Base-by-base conservation (phyloP, 805 yeast species). In the Barnettozyma californica region DNA sequence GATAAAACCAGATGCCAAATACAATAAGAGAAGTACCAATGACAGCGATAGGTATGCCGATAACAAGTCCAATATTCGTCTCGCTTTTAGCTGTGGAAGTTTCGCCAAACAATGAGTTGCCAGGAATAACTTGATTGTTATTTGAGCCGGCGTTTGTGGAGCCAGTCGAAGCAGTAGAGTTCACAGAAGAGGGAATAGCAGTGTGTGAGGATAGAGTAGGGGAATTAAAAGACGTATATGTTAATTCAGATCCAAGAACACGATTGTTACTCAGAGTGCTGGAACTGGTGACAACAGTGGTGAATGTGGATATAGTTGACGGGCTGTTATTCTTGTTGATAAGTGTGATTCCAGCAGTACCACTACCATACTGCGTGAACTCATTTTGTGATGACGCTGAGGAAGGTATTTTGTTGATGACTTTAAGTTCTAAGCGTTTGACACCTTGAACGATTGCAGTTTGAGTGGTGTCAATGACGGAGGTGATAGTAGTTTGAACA, bases 21-120 rank as follows among this genome's bases (percentile, higher is more conserved):
- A 46, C 26, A 1, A 56, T 9, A 9, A 60, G 36, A 1, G 52
- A 43, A 3, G 44, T n/a, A 7, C 54, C 54, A 26, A 60, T 38
- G 9, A 59, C 54, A 5, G 59, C 62, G 33, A 61, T 45, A 0
- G 65, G 64, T 6, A 61, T 55, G 11, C 63, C 65, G 18, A 61
- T 53, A 21, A 59, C 55, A 1, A 61, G 31, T 1, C 59, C 61
- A 23, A 58, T 50, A 21, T 53, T 58, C 0, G 54, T 18, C n/a
- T 38, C 18, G 21, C 42, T 46, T 9, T 27, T 44, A 8, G 40
- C 3, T 13, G 48, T 19, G 5, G 44, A 16, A 9, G 43, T 16
- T n/a, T 41, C 35, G 11, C 42, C 25, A 16, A 47, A 43, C 7
- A 39, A 10, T 5, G 50, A 37, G 19, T 21, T 20, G 4, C 42